phyloP scores from a whole-genome alignment of 2,329 filamentous ascomycete genomes.

The Stachybotrys chlorohalonatus region DNA sequence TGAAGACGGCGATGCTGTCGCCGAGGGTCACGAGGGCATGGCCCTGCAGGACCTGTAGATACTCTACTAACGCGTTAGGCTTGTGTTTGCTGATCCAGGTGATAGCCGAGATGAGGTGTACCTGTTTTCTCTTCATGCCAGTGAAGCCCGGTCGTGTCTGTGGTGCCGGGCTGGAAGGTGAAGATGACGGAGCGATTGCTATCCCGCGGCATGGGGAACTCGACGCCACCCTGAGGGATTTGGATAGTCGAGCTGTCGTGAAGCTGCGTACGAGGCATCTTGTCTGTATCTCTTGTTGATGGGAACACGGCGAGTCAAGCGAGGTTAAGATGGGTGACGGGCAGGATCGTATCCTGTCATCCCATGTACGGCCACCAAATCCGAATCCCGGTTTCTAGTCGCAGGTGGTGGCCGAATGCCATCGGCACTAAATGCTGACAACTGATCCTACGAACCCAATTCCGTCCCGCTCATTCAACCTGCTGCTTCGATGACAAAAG shows the following conservation, averaged over 20 bases:
- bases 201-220: background rate
- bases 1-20: conserved; percentile 8
- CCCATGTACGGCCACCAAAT: background rate
- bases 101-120: background rate
- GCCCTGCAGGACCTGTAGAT: conserved; percentile 9
- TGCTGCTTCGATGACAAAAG: no score
- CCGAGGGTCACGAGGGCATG: conserved; percentile 12
- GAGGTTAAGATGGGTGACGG: background rate
- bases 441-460: background rate
- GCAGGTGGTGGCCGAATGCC: background rate
- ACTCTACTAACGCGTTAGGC: conserved; percentile 3
- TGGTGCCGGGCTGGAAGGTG: background rate
- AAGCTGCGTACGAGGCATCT: background rate
- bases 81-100: background rate
- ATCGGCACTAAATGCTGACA: background rate
- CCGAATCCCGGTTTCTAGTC: background rate
- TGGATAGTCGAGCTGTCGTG: background rate
- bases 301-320: background rate
- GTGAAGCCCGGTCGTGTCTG: conserved; percentile 6
- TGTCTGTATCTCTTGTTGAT: background rate
- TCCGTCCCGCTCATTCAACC: no score
- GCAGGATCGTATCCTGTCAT: background rate
- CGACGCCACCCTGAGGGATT: background rate
- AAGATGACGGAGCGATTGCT: background rate
- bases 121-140: conserved; percentile 8